Percentiles rank a stretch among this genome's conserved stretches.
Conservation (phyloP, 2,329 filamentous ascomycete genomes). For the Zalaria sp. region DNA sequence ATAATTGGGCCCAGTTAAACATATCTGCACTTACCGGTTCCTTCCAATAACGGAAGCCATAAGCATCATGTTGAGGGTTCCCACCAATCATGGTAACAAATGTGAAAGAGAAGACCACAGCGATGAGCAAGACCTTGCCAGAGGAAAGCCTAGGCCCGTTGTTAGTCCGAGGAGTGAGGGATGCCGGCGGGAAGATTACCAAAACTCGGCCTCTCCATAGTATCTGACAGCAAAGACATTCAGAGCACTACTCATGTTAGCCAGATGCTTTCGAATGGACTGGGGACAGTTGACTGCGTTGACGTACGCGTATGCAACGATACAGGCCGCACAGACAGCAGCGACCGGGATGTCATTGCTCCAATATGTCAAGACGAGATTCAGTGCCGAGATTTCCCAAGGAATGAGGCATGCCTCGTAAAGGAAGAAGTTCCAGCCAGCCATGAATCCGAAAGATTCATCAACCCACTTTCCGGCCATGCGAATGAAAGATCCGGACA, state of each 20-base stretch:
- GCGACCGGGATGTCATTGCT: constrained; percentile 20
- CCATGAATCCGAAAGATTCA: constrained; percentile 43
- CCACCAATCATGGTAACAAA: constrained; percentile 14
- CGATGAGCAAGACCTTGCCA: constrained; percentile 28
- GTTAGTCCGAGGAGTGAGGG: no score
- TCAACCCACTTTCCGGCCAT: constrained; percentile 49
- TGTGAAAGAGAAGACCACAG: constrained; percentile 21
- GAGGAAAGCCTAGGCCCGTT: no score
- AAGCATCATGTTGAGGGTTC: constrained; percentile 19
- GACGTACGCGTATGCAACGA: constrained; percentile 1
- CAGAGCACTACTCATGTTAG: constrained; percentile 18
- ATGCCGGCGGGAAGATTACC: no score
- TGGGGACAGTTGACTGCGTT: no score
- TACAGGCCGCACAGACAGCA: constrained; percentile 1
- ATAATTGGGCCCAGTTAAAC: no score
- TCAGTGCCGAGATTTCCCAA: constrained; percentile 32
- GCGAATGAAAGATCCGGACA: constrained; percentile 46
- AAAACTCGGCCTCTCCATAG: constrained; percentile 31
- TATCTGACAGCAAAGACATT: constrained; percentile 30
- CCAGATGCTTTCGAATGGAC: no score
- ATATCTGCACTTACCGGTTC: no score
- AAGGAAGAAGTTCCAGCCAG: constrained; percentile 35
- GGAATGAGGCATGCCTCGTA: constrained; percentile 34
- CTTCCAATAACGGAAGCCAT: no score
- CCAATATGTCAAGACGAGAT: constrained; percentile 22